Evolutionary conservation across 306 rosid genomes (phyloP), one percentile per base, ranked within the genome.

Genomic region (Oxytropis ochrocephala): DNA sequence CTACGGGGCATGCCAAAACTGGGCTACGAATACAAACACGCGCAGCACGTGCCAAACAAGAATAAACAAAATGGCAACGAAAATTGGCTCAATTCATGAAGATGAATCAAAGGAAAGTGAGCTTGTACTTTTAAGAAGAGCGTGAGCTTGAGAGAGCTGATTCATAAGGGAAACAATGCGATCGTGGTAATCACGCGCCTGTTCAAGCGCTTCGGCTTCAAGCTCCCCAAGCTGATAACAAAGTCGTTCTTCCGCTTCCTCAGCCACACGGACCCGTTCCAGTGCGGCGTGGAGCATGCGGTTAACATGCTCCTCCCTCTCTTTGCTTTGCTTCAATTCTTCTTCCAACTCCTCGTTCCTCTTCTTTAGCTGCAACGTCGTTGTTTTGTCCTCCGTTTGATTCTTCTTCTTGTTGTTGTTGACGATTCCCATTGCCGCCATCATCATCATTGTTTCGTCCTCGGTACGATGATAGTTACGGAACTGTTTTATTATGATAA

Each of bases 231-330:
- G 85, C 85, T 91, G 96, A 0, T 69, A 76, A 50, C 89, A 91
- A 14, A 91, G 87, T 7, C 84, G 80, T 75, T 91, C 96, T 71
- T 91, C 97, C 0, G 87, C 97, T 5, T 88, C 97, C 80, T 91
- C 97, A 2, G 89, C 88, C 4, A 91, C 75, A 0, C 81, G 65
- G 2, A 88, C 87, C 49, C 89, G 78, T 27, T 86, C 82, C 42
- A 73, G 38, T 4, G 79, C 73, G 54, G 61, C 74, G 52, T 53
- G 57, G 5, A 91, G 77, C 79, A 86, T 79, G 5, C 17, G 44
- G 42, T 18, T 82, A 85, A 77, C 81, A 21, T 62, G 33, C 48
- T 81, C 84, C 81, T 88, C 96, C 27, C 91, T 75, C 72, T 85
- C 88, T 2, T 60, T 85, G 83, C 91, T 86, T 72, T 41, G 39